Conservation (phyloP, 768 basidiomycete genomes). For the Podaxis rugospora region DNA sequence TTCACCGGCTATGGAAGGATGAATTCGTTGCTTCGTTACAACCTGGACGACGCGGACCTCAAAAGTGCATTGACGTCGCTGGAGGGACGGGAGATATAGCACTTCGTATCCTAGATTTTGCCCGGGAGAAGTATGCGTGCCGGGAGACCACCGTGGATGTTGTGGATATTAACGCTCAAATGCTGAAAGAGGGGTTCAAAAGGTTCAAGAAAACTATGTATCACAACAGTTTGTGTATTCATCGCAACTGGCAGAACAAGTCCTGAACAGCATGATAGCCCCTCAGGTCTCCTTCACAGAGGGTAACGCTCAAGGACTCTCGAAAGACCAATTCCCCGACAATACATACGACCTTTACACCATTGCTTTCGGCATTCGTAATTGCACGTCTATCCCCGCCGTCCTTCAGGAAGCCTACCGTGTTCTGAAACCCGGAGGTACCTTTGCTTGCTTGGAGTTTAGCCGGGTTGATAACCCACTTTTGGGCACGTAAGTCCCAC, state of each 20-base stretch:
- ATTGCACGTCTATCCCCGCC: conserved; percentile 88
- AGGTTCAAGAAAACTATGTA: conserved; percentile 98
- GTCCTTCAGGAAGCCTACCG: conserved; percentile 88
- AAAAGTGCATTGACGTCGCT: conserved; percentile 90
- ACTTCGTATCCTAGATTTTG: conserved; percentile 86
- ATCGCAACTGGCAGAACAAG: not conserved
- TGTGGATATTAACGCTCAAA: conserved; percentile 92
- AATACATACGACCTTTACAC: conserved; percentile 95
- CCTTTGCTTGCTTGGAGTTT: conserved; percentile 95
- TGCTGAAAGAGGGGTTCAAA: conserved; percentile 88
- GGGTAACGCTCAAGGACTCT: conserved; percentile 85
- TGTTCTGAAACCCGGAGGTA: conserved; percentile 94
- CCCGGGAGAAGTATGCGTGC: conserved; percentile 84
- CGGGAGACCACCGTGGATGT: conserved; percentile 86
- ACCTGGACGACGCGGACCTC: conserved; percentile 70
- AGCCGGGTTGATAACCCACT: conserved; percentile 88
- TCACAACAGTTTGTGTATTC: conserved; percentile 72
- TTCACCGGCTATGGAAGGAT: conserved; percentile 98
- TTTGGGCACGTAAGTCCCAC: conserved; percentile 66
- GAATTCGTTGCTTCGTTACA: conserved; percentile 70
- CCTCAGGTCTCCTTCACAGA: conserved; percentile 92
- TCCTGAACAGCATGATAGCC: conserved; percentile 40
- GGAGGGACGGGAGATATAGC: conserved; percentile 99
- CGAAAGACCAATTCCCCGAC: conserved; percentile 61
- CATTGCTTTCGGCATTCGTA: conserved; percentile 97